Evolutionary conservation across 1,139 yeast genomes (phyloP).

Genomic region (Suhomyces wounanorum): DNA sequence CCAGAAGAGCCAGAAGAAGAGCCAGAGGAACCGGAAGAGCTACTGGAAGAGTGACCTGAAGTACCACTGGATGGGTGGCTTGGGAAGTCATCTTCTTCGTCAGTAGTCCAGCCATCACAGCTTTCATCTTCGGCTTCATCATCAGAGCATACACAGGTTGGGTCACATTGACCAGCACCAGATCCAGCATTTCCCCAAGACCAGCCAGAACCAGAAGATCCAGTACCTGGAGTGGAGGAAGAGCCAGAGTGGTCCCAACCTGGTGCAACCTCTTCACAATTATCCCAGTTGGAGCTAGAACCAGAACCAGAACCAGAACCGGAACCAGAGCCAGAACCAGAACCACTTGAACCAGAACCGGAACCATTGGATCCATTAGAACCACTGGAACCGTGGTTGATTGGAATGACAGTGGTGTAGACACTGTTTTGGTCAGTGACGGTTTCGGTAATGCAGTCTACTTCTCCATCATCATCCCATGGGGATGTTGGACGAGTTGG

Average conservation of each 20-base stretch:
- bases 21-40: neutral
- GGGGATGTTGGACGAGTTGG: neutral
- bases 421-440: constrained; percentile 7
- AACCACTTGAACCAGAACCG: neutral
- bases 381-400: neutral
- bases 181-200: constrained; percentile 35
- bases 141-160: constrained; percentile 48
- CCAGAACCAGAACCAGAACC: constrained; percentile 4
- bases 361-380: constrained; percentile 1
- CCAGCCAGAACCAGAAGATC: constrained; percentile 9
- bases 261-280: constrained; percentile 3
- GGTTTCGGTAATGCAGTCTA: constrained; percentile 8
- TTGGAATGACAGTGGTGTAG: constrained; percentile 9
- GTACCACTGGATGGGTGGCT: neutral
- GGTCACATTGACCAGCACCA: constrained; percentile 31
- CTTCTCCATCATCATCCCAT: constrained; percentile 12
- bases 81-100: constrained; percentile 43
- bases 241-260: constrained; percentile 4
- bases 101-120: constrained; percentile 31
- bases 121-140: constrained; percentile 32
- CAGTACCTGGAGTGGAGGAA: constrained; percentile 1
- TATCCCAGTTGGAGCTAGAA: constrained; percentile 41
- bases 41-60: neutral
- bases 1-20: neutral
- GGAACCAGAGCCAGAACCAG: neutral